Evolutionary conservation across 1,284 basidiomycete genomes (phyloP), one percentile per base, ranked within the genome.

Genomic region (Sanguinoderma infundibulare): DNA sequence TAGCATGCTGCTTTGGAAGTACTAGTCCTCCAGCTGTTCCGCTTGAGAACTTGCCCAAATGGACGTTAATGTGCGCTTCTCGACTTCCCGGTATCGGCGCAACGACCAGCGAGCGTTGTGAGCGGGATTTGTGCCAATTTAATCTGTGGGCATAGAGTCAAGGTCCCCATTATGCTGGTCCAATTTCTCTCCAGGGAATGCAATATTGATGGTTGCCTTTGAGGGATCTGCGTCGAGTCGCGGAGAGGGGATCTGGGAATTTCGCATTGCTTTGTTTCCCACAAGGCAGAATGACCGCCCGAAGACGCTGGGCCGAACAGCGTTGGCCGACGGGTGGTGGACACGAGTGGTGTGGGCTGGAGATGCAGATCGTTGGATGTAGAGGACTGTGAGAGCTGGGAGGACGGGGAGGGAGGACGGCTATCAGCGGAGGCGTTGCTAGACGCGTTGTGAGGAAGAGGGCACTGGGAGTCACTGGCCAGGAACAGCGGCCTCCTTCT

Each of bases 371-470:
- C 24, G 24, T 36, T 12, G 30, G 38, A 47, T 9, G 53, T 50
- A n/a, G 53, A 26, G 55, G 34, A 28, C n/a, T 20, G 20, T 7
- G 39, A 8, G 52, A n/a, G n/a, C n/a, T n/a, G n/a, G n/a, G 51
- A 22, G 49, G 49, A 20, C 8, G 47, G 1, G 54, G 7, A n/a
- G 51, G 30, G 61, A 63, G 65, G 32, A 65, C 63, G 65, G 66
- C 53, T 56, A 69, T 70, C 68, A 69, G 69, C 67, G 65, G 65
- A 57, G 62, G 65, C 62, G 63, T 64, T 64, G 65, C 62, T 60
- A 62, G 59, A 66, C 64, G 61, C 64, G 64, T 66, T 32, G 65
- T 58, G 59, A 60, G 61, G 57, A 58, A 57, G 51, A 35, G 42
- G 24, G 24, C 42, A 20, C 22, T 20, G 22, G 32, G 30, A 22